Evolutionary conservation across 768 basidiomycete species (phyloP), one percentile per base, ranked within the genome.

Genomic region (Rhizopogon vulgaris): DNA sequence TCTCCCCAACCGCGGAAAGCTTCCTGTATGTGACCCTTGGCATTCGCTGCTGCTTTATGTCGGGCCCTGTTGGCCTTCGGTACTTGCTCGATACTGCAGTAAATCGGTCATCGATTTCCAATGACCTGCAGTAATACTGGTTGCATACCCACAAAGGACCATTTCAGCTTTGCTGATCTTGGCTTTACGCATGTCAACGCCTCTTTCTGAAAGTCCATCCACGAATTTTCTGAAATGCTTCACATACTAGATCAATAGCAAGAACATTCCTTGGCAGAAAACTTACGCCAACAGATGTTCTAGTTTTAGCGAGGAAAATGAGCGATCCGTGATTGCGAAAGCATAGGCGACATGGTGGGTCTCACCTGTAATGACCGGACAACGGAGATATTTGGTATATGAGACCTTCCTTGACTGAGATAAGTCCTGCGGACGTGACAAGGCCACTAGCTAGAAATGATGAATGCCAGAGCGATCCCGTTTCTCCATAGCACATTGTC

Each of bases 401-500:
- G 15, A 76, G 46, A 2, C 84, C 84, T 38, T 81, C 69, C 57
- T 84, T 79, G 24, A 86, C 81, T 0, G 79, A 76, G 50, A 87
- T 82, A 38, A 85, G 67, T 6, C 83, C 83, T 5, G 84, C 83
- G 0, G 82, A 83, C 3, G 83, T 82, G 6, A 84, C 83, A 34
- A 79, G 63, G 2, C 83, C 82, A 1, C 82, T 81, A 4, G 73
- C 65, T 1, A 77, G 66, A 55, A 83, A 80, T 0, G 82, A 82
- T 0, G 83, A 84, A 61, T 87, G 85, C 55, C 85, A 84, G 56
- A 86, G 85, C 3, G 66, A 68, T 6, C 83, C 83, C 9, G 79
- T 78, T 52, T 73, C 74, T 72, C 30, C 17, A 28, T 49, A 15
- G 32, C 14, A n/a, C 11, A 41, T 25, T 10, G 43, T 47, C 12